Evolutionary conservation across 805 yeast species (phyloP).

Genomic region (Kurtzmaniella fragi): DNA sequence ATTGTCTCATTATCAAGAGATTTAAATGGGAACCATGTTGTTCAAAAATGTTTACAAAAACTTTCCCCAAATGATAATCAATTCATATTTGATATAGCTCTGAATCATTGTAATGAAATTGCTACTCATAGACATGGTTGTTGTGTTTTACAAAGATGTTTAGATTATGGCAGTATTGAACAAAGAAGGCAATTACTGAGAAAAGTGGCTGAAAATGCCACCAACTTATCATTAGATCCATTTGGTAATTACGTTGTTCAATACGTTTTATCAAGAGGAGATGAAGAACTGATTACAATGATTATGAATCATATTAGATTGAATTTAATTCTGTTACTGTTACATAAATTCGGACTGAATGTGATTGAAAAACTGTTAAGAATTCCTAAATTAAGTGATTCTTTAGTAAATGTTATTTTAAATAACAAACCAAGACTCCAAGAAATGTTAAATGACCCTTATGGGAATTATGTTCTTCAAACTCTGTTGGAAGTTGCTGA

Average conservation of each 20-base stretch:
- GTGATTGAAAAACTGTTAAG: constrained; percentile 55
- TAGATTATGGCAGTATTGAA: constrained; percentile 74
- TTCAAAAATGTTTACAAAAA: constrained; percentile 83
- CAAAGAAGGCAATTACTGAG: constrained; percentile 67
- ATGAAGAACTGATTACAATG: constrained; percentile 25
- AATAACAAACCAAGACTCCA: constrained; percentile 28
- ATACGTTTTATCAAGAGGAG: constrained; percentile 63
- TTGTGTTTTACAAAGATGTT: constrained; percentile 91
- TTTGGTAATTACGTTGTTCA: constrained; percentile 97
- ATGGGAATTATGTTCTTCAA: constrained; percentile 56
- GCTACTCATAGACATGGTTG: constrained; percentile 98
- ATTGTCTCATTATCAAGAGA: constrained; percentile 81
- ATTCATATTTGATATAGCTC: constrained; percentile 85
- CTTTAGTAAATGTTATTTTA: constrained; percentile 41
- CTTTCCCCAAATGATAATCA: constrained; percentile 66
- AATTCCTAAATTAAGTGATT: constrained; percentile 40
- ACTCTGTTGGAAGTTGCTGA: constrained; percentile 55
- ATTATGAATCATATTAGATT: constrained; percentile 31
- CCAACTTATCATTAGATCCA: constrained; percentile 77
- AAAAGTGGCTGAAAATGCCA: constrained; percentile 64
- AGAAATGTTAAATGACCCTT: constrained; percentile 50
- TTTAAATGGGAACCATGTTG: constrained; percentile 93
- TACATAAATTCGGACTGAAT: constrained; percentile 58
- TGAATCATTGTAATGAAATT: constrained; percentile 65
- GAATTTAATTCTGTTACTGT: constrained; percentile 42